A percentile compares a stretch with the other conserved stretches of the same genome.
Conservation (phyloP, 345 rosid genomes). For the Theobroma cacao region DNA sequence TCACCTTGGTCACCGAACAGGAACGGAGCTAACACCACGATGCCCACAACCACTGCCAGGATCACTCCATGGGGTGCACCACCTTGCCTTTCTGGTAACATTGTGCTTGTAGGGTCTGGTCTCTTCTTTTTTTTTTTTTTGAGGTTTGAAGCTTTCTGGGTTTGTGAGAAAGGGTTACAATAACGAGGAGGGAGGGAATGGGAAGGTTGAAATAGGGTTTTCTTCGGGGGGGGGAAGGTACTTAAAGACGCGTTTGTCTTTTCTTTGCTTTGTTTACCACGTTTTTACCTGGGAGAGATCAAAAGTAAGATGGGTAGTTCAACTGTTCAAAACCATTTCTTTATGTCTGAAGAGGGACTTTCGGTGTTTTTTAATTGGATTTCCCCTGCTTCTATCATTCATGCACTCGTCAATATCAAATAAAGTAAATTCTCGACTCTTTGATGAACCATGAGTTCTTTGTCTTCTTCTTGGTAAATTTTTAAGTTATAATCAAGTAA, state of each 20-base stretch:
- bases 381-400: neutral
- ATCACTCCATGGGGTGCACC: constrained; percentile 77
- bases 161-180: neutral
- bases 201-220: constrained; percentile 5
- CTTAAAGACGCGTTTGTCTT: neutral
- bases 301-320: neutral
- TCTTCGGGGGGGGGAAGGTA: neutral
- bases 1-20: constrained; percentile 75
- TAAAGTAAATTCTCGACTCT: neutral
- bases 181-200: neutral
- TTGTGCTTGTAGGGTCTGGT: neutral
- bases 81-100: constrained; percentile 39
- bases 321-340: neutral
- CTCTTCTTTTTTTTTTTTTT: neutral
- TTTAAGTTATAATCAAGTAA: too few species aligned
- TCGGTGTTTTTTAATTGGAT: neutral
- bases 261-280: neutral
- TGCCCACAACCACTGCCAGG: constrained; percentile 58
- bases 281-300: neutral
- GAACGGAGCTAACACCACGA: constrained; percentile 65
- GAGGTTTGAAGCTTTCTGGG: neutral
- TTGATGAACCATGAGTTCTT: neutral
- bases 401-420: neutral
- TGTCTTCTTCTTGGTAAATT: too few species aligned
- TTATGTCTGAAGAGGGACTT: neutral